phyloP scores from a whole-genome alignment of 2,329 filamentous ascomycete species.

The Neonectria coccinea region DNA sequence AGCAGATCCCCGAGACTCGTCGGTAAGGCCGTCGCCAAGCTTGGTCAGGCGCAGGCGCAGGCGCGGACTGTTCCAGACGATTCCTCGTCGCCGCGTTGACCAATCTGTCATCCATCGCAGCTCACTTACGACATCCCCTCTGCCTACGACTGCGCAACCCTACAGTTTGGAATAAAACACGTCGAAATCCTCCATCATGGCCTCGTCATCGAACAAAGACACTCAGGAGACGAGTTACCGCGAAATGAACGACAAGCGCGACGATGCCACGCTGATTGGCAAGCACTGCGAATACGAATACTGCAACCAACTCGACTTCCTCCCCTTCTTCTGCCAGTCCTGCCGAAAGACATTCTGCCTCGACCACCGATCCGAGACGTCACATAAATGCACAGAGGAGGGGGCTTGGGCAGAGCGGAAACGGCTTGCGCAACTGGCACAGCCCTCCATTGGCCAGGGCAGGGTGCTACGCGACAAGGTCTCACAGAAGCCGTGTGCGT shows the following conservation, averaged over 20 bases:
- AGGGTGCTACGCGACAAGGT: constrained; percentile 66
- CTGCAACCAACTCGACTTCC: constrained; percentile 95
- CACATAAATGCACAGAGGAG: constrained; percentile 75
- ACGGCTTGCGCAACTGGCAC: constrained; percentile 65
- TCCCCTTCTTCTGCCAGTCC: constrained; percentile 93
- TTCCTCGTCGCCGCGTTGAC: constrained; percentile 46
- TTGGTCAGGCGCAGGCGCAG: constrained; percentile 46
- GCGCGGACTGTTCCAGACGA: constrained; percentile 50
- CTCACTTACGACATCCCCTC: constrained; percentile 45
- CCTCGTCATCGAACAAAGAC: constrained; percentile 60
- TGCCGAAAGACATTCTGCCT: constrained; percentile 89
- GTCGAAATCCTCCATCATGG: constrained; percentile 57
- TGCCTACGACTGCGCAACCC: constrained; percentile 41
- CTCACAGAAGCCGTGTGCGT: constrained; percentile 75
- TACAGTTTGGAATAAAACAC: constrained; percentile 27
- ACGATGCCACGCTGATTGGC: constrained; percentile 87
- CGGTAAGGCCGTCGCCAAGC: constrained; percentile 39
- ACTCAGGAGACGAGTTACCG: constrained; percentile 70
- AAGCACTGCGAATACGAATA: constrained; percentile 90
- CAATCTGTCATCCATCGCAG: constrained; percentile 39
- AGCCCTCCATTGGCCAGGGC: constrained; percentile 65
- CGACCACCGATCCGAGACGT: constrained; percentile 88
- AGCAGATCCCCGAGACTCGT: constrained; percentile 8
- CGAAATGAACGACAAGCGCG: constrained; percentile 73
- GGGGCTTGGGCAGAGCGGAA: constrained; percentile 72